phyloP scores from a whole-genome alignment of 257 asterid genomes.

The Primulina huaijiensis region DNA sequence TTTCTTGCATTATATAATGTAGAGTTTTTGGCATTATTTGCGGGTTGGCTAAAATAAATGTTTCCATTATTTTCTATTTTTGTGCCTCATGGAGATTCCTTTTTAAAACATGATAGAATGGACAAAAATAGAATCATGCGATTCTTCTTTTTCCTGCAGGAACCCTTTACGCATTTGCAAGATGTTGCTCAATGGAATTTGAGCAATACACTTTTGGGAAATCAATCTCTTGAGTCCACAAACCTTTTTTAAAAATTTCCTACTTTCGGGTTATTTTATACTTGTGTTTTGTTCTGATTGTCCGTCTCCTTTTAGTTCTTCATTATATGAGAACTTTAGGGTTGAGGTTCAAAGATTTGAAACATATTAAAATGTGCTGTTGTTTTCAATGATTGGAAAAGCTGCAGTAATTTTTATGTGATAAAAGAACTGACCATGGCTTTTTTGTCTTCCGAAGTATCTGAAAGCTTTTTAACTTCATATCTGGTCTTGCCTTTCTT shows the following conservation, averaged over 20 bases:
- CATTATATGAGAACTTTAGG: neutral
- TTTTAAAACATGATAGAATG: constrained; percentile 1
- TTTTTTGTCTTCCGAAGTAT: neutral
- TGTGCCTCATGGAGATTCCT: constrained; percentile 12
- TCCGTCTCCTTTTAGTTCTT: neutral
- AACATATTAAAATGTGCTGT: neutral
- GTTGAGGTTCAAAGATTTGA: neutral
- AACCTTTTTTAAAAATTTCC: neutral
- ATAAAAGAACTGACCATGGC: neutral
- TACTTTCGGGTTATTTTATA: too few species aligned
- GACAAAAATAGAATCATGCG: neutral
- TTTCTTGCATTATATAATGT: neutral
- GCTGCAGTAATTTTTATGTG: neutral
- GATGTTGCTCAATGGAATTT: neutral
- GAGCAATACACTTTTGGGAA: neutral
- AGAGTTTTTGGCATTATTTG: neutral
- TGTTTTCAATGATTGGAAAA: neutral
- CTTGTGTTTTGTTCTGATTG: neutral
- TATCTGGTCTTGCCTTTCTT: neutral
- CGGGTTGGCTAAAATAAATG: neutral
- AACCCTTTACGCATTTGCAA: neutral
- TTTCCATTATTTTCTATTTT: neutral
- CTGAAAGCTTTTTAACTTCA: neutral
- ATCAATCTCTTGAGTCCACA: neutral
- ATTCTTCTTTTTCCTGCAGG: too few species aligned